These are phyloP conservation scores for Dorcoceras hygrometricum DNA, from an alignment of 257 asterid genomes.

Conservation along the genomic window DNA sequence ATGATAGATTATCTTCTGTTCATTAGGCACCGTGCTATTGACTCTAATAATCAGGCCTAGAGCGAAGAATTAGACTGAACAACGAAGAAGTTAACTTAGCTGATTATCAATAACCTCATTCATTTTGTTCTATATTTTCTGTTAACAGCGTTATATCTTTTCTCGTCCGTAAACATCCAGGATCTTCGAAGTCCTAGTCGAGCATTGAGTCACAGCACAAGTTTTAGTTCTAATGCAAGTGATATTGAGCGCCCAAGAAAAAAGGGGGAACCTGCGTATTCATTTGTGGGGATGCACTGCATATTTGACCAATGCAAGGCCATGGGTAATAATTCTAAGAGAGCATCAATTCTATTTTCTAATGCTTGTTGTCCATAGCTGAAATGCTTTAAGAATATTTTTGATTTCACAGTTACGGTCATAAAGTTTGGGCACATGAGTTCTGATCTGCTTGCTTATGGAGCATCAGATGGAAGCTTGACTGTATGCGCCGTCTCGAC, in stretches of 20 bases:
- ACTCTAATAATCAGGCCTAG: background rate
- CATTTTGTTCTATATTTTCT: slow-evolving; percentile 12
- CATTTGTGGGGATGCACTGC: slow-evolving; percentile 99
- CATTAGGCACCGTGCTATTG: slow-evolving; percentile 2
- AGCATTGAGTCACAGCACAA: slow-evolving; percentile 62
- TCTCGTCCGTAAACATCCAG: slow-evolving; percentile 35
- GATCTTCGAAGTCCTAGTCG: slow-evolving; percentile 55
- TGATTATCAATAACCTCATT: slow-evolving; percentile 24
- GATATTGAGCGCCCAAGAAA: slow-evolving; percentile 62
- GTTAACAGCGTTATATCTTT: slow-evolving; percentile 14
- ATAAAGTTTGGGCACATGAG: slow-evolving; percentile 95
- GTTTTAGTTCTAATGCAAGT: slow-evolving; percentile 71
- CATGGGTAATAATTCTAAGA: slow-evolving; percentile 62
- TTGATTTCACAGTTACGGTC: slow-evolving; percentile 64
- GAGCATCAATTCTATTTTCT: slow-evolving; percentile 22
- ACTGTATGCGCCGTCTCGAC: slow-evolving; percentile 70
- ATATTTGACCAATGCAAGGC: slow-evolving; percentile 97
- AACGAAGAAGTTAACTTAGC: slow-evolving; percentile 18
- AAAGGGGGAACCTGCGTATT: slow-evolving; percentile 88
- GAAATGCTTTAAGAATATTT: slow-evolving; percentile 17
- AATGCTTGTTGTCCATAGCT: background rate
- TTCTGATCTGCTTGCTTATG: slow-evolving; percentile 96
- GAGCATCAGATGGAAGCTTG: slow-evolving; percentile 96
- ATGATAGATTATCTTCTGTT: slow-evolving; percentile 12
- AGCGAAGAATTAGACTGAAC: slow-evolving; percentile 17